Evolutionary conservation across 1,284 basidiomycete genomes (phyloP), one percentile per base, ranked within the genome.

Genomic region (Trichosporon faecale): DNA sequence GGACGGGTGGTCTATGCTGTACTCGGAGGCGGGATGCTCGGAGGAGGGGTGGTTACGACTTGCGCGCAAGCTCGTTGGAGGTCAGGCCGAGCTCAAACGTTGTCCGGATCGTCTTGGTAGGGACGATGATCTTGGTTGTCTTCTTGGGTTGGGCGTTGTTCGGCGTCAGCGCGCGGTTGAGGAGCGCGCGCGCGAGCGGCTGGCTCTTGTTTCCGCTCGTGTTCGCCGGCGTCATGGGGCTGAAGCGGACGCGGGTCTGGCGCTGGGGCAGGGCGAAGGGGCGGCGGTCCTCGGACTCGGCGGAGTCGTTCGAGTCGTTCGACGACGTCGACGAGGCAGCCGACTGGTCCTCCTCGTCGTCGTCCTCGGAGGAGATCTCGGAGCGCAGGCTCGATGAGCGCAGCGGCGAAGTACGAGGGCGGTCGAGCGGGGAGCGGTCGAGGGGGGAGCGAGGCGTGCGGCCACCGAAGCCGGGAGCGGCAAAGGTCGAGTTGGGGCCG

Each of bases 21-120:
- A 27, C 21, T 27, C 52, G 52, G 52, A 2, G 25, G 52, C 16
- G 52, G 14, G 25, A 3, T 1, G 25, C 5, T 57, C 52, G 40
- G 16, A 18, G 18, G 40, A n/a, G 40, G 5, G 33, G 33, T 6
- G 40, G 12, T n/a, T 18, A n/a, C 40, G 12, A 9, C 70, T 65
- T 72, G 52, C 70, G 65, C 12, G 79, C 77, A 27, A 82, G 73
- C 69, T 82, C 81, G 70, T 74, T 79, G 49, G 79, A 73, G 16
- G 76, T 77, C 63, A 82, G 74, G 31, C 73, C 76, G 21, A 82
- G 73, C 70, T 80, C 79, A 69, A 82, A 82, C n/a, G 77, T 80
- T 37, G 79, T 81, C 65, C 75, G 75, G 72, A 82, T 78, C 11
- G 72, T 65, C 70, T 82, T 81, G 1, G 77, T 77, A 31, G 81